These are phyloP conservation scores for Nitzschia sp. DNA, from an alignment of 108 stramenopile species.

Conservation along the genomic window DNA sequence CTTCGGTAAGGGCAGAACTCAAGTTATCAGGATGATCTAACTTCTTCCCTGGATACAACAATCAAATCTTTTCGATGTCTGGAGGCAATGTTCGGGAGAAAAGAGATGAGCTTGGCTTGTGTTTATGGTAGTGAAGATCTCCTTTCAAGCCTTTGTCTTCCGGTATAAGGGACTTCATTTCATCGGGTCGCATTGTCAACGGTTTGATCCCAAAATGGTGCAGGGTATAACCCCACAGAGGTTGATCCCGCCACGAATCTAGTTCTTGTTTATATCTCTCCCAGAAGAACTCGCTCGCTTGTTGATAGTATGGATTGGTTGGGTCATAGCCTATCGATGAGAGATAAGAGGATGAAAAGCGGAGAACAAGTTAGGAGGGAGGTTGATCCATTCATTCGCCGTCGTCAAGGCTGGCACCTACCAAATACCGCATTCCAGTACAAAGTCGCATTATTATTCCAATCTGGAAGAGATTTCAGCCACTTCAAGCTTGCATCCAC, in stretches of 20 bases:
- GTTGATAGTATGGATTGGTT: conserved; percentile 9
- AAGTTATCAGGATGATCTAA: too few relatives aligned
- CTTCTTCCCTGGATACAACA: too few relatives aligned
- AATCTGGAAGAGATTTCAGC: conserved; percentile 32
- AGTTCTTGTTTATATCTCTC: conserved; percentile 21
- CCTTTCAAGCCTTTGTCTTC: conserved; percentile 3
- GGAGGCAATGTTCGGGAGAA: too few relatives aligned
- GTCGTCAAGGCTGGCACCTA: too few relatives aligned
- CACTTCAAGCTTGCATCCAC: conserved; percentile 17
- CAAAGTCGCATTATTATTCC: conserved; percentile 9
- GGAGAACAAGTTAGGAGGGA: too few relatives aligned
- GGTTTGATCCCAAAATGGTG: conserved; percentile 29
- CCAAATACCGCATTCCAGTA: conserved; percentile 21
- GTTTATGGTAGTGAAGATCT: neutral
- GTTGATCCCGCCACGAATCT: conserved; percentile 40
- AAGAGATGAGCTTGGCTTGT: too few relatives aligned
- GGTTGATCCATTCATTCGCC: too few relatives aligned
- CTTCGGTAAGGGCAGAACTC: too few relatives aligned
- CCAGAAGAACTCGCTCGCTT: conserved; percentile 17
- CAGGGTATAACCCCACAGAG: conserved; percentile 28
- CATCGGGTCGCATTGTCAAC: neutral
- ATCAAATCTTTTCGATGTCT: too few relatives aligned
- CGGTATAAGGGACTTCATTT: neutral
- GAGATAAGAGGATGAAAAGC: too few relatives aligned
- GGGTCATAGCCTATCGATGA: too few relatives aligned